Percentiles rank a stretch among this genome's conserved stretches.
Conservation (phyloP, 2,329 filamentous ascomycete species). For the Hypoxylon sp. region DNA sequence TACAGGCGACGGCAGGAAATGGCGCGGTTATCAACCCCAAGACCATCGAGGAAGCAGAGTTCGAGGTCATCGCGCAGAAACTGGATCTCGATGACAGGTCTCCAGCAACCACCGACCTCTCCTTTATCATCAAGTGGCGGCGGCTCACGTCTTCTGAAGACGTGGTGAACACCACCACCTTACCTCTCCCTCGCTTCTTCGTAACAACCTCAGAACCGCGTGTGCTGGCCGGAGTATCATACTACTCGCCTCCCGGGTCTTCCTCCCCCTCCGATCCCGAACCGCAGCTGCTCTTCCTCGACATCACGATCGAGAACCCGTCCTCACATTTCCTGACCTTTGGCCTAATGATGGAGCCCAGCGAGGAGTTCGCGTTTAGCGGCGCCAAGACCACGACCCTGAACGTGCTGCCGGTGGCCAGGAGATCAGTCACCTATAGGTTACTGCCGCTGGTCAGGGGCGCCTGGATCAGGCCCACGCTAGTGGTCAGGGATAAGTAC, state of each 20-base stretch:
- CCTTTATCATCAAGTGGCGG: constrained; percentile 82
- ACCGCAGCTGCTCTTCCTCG: constrained; percentile 59
- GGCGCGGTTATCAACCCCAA: constrained; percentile 71
- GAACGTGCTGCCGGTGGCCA: constrained; percentile 84
- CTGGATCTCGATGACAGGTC: constrained; percentile 83
- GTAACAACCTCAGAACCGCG: constrained; percentile 88
- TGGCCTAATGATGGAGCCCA: constrained; percentile 90
- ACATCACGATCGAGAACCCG: constrained; percentile 86
- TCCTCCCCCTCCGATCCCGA: constrained; percentile 50
- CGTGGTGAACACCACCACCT: constrained; percentile 70
- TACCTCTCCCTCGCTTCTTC: constrained; percentile 83
- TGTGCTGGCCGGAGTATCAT: constrained; percentile 74
- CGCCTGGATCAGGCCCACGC: constrained; percentile 76
- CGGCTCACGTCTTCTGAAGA: constrained; percentile 56
- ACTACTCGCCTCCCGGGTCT: constrained; percentile 53
- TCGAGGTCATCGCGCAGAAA: constrained; percentile 82
- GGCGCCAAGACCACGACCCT: constrained; percentile 85
- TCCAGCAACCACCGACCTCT: constrained; percentile 79
- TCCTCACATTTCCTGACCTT: constrained; percentile 96
- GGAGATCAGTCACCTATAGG: constrained; percentile 79
- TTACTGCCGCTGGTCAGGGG: constrained; percentile 76
- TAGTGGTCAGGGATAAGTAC: constrained; percentile 88
- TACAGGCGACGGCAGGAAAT: constrained; percentile 54
- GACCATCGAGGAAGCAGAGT: constrained; percentile 77
- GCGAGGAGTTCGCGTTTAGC: constrained; percentile 91